Percentiles rank a stretch among this genome's conserved stretches.
Evolutionary conservation across 495 filamentous ascomycete species (phyloP).

Genomic region (Pseudotulostoma volvatum): DNA sequence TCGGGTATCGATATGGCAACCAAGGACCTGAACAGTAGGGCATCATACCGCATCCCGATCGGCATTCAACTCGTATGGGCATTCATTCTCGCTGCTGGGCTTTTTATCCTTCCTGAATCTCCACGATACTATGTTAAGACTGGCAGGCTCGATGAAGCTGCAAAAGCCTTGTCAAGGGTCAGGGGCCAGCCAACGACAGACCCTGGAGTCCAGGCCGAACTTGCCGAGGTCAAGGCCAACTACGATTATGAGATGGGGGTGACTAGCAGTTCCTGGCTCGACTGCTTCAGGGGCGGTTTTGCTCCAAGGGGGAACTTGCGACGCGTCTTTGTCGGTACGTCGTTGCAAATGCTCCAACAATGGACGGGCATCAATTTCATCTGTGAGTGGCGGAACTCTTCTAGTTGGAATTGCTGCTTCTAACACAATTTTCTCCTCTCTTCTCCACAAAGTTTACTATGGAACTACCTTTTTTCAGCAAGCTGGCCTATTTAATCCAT

Average conservation of each 20-base stretch:
- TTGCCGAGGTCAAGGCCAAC: constrained; percentile 49
- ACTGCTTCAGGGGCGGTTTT: constrained; percentile 48
- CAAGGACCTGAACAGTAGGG: constrained; percentile 16
- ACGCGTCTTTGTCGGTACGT: constrained; percentile 49
- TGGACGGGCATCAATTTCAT: constrained; percentile 26
- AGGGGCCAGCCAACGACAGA: constrained; percentile 22
- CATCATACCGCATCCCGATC: constrained; percentile 16
- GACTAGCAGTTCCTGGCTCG: constrained; percentile 36
- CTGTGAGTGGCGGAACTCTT: constrained; percentile 10
- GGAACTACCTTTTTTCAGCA: constrained; percentile 52
- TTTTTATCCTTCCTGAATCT: constrained; percentile 39
- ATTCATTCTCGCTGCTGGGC: constrained; percentile 35
- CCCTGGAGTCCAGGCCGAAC: constrained; percentile 36
- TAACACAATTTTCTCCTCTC: no score
- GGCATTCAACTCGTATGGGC: constrained; percentile 41
- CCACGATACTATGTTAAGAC: constrained; percentile 37
- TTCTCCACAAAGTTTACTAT: constrained; percentile 48
- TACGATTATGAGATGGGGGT: constrained; percentile 46
- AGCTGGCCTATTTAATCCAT: constrained; percentile 44
- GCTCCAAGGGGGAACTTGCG: constrained; percentile 34
- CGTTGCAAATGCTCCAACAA: constrained; percentile 58
- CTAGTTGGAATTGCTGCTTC: constrained; percentile 1
- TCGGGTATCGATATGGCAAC: constrained; percentile 17
- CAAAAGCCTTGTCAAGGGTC: constrained; percentile 31
- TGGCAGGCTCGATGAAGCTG: constrained; percentile 31